These are phyloP conservation scores for Hansfordia pulvinata DNA, from an alignment of 2,329 filamentous ascomycete species.

Conservation along the genomic window DNA sequence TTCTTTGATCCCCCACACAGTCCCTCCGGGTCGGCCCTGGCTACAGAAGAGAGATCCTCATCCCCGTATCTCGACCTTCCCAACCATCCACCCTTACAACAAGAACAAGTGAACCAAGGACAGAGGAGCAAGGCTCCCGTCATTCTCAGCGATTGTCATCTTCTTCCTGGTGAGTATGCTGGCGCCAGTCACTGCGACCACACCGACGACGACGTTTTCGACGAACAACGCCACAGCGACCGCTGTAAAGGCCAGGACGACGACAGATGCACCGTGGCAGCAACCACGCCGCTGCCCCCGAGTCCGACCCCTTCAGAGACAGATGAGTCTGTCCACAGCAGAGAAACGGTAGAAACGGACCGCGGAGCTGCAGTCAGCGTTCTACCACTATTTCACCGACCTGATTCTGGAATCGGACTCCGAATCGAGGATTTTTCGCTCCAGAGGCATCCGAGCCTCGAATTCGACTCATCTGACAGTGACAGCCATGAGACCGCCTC, in stretches of 20 bases:
- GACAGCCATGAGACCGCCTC: constrained; percentile 17
- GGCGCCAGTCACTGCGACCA: constrained; percentile 9
- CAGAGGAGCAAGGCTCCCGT: constrained; percentile 20
- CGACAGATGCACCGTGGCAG: constrained; percentile 4
- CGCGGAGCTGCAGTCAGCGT: constrained; percentile 2
- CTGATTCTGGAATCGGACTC: constrained; percentile 7
- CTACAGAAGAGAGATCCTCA: constrained; percentile 21
- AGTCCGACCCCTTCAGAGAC: constrained; percentile 5
- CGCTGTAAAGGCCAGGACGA: constrained; percentile 13
- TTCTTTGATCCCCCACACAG: too few species aligned
- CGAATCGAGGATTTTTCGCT: constrained; percentile 9
- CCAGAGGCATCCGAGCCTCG: constrained; percentile 4
- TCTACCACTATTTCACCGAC: constrained; percentile 1
- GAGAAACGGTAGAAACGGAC: constrained; percentile 3
- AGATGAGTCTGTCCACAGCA: too few species aligned
- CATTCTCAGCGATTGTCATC: constrained; percentile 20
- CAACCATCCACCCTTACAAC: constrained; percentile 17
- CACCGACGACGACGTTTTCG: constrained; percentile 18
- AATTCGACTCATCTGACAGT: constrained; percentile 8
- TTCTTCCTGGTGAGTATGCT: constrained; percentile 34
- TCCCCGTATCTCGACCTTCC: constrained; percentile 27
- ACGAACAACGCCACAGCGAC: constrained; percentile 15
- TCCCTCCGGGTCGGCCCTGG: constrained; percentile 15
- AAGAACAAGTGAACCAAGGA: constrained; percentile 8
- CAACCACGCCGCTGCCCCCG: constrained; percentile 6